Evolutionary conservation across 345 rosid species (phyloP).

Genomic region (Trapa incisa): DNA sequence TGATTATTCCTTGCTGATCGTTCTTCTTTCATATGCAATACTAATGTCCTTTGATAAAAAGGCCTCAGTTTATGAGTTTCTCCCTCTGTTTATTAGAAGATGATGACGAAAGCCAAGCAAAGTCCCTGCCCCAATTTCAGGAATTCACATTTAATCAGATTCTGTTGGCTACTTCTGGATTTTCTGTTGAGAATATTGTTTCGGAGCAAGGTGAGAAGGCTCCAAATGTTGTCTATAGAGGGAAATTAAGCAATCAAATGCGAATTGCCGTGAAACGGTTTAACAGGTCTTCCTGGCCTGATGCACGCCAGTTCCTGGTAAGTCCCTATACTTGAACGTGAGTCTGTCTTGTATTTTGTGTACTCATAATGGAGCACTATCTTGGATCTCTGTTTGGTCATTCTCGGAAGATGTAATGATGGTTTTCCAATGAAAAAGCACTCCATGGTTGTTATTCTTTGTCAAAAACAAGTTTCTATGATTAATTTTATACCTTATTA

Average conservation of each 20-base stretch:
- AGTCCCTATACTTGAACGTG: neutral
- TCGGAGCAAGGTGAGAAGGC: constrained; percentile 94
- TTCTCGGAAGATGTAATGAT: too few relatives aligned
- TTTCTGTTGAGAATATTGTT: constrained; percentile 77
- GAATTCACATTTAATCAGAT: constrained; percentile 67
- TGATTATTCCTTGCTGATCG: neutral
- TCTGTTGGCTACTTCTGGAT: constrained; percentile 69
- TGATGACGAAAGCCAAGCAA: constrained; percentile 31
- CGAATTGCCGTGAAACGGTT: constrained; percentile 86
- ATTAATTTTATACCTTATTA: neutral
- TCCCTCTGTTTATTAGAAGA: constrained; percentile 24
- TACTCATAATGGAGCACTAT: too few relatives aligned
- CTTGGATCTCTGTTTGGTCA: too few relatives aligned
- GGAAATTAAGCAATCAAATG: constrained; percentile 62
- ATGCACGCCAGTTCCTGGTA: constrained; percentile 73
- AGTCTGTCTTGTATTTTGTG: too few relatives aligned
- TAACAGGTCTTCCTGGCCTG: constrained; percentile 84
- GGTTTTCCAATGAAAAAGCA: too few relatives aligned
- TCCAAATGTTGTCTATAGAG: constrained; percentile 81
- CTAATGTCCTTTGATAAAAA: neutral
- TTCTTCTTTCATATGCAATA: neutral
- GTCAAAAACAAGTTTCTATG: neutral
- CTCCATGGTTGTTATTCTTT: neutral
- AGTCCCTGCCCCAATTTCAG: constrained; percentile 33
- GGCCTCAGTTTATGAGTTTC: neutral